Percentiles rank a stretch among this genome's conserved stretches.
Conservation (phyloP, 257 asterid species). For the Fraxinus pennsylvanica region DNA sequence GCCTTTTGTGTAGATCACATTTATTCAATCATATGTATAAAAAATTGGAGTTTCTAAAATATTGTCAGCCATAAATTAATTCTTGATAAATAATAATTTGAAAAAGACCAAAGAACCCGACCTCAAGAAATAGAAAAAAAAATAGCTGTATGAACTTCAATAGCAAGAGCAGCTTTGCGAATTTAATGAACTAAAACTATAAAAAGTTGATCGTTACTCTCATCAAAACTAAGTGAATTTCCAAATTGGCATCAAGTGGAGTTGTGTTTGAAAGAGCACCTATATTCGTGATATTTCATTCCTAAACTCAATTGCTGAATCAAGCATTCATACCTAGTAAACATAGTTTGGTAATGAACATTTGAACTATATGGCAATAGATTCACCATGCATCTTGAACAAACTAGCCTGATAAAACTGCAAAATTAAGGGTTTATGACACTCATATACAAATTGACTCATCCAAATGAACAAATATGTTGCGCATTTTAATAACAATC, state of each 20-base stretch:
- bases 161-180: not conserved
- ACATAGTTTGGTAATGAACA: not conserved
- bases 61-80: too few relatives aligned
- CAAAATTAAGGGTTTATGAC: not conserved
- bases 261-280: not conserved
- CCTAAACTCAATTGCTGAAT: not conserved
- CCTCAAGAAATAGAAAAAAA: not conserved
- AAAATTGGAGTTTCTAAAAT: too few relatives aligned
- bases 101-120: not conserved
- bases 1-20: too few relatives aligned
- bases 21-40: too few relatives aligned
- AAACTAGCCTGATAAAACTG: not conserved
- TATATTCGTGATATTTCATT: not conserved
- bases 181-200: not conserved
- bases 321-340: not conserved
- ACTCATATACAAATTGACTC: not conserved
- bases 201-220: not conserved
- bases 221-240: not conserved
- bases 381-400: not conserved
- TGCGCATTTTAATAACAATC: not conserved
- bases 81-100: not conserved
- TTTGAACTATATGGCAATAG: not conserved
- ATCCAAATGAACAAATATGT: too few relatives aligned
- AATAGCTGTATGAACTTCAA: not conserved
- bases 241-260: not conserved